phyloP scores from a whole-genome alignment of 1,284 basidiomycete species.

The Tylopilus sp. region DNA sequence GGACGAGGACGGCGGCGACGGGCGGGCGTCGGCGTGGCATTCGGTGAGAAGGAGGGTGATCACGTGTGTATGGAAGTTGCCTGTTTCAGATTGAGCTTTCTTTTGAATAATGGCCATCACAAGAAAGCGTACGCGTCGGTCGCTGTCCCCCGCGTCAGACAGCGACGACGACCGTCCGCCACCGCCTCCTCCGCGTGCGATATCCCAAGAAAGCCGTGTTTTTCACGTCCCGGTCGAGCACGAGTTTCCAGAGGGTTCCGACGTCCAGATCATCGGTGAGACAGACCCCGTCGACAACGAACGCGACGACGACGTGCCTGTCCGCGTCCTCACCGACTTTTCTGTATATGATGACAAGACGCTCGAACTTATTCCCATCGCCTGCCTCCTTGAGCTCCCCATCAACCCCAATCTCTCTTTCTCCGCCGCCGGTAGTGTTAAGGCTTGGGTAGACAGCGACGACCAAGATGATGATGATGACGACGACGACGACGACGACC shows the following conservation, averaged over 20 bases:
- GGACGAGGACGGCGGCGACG: constrained; percentile 34
- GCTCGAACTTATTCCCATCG: constrained; percentile 36
- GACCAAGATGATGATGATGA: constrained; percentile 29
- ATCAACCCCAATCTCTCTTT: constrained; percentile 19
- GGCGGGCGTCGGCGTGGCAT: constrained; percentile 17
- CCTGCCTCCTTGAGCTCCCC: constrained; percentile 33
- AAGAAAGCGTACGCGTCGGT: constrained; percentile 29
- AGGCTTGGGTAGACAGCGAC: constrained; percentile 30
- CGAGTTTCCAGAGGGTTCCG: constrained; percentile 28
- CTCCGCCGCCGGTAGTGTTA: constrained; percentile 37
- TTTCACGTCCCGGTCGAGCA: constrained; percentile 21
- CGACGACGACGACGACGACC: constrained; percentile 25
- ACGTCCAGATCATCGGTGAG: constrained; percentile 35
- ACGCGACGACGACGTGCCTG: constrained; percentile 40
- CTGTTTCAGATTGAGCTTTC: background rate
- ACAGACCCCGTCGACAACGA: constrained; percentile 27
- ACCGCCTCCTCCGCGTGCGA: constrained; percentile 2
- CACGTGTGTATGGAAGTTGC: constrained; percentile 24
- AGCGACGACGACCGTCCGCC: constrained; percentile 16
- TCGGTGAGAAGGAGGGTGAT: constrained; percentile 2
- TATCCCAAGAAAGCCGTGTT: constrained; percentile 1
- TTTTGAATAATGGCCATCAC: constrained; percentile 16
- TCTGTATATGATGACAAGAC: constrained; percentile 42
- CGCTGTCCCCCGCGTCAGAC: constrained; percentile 19
- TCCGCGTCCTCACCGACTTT: constrained; percentile 50